Conservation (phyloP, 495 filamentous ascomycete species). For the Podospora pseudopauciseta region DNA sequence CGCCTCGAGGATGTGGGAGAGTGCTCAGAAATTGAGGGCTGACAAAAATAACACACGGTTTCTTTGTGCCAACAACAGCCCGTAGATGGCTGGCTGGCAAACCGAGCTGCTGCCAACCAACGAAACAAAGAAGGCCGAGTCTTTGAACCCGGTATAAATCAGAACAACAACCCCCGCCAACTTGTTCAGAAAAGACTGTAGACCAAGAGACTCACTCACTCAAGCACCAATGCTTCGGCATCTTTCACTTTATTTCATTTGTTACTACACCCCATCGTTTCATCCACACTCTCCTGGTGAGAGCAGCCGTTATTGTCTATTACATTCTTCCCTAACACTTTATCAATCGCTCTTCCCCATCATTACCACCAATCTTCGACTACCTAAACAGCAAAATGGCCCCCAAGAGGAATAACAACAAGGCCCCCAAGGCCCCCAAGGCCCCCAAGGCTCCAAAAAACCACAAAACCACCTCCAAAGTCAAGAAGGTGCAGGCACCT, state of each 20-base stretch:
- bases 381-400: neutral
- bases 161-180: neutral
- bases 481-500: neutral
- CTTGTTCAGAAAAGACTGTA: neutral
- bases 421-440: neutral
- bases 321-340: neutral
- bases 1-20: neutral
- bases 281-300: neutral
- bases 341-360: neutral
- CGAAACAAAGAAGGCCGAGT: neutral
- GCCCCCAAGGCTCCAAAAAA: neutral
- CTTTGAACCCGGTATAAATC: neutral
- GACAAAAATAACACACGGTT: neutral
- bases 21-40: neutral
- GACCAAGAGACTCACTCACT: neutral
- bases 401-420: neutral
- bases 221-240: neutral
- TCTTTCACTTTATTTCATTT: neutral
- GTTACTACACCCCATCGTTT: neutral
- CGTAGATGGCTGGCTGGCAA: neutral
- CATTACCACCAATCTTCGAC: neutral
- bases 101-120: neutral
- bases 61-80: conserved; percentile 7
- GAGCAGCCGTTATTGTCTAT: neutral
- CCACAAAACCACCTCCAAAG: neutral